Evolutionary conservation across 2,329 filamentous ascomycete species (phyloP).

Genomic region (Zymoseptoria passerinii): DNA sequence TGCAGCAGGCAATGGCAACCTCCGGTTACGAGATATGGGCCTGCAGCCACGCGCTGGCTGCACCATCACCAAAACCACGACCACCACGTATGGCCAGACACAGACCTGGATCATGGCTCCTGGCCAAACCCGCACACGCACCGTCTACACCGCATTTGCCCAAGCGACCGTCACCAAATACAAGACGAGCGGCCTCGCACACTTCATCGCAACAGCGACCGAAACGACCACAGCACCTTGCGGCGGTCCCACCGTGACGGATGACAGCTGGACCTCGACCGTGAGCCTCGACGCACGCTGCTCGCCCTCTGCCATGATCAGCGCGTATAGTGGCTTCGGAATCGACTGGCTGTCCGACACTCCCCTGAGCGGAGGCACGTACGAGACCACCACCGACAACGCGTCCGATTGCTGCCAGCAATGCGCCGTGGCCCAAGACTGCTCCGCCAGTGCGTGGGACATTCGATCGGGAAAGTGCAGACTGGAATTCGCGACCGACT

Average conservation of each 20-base stretch:
- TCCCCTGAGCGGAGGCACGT: conserved; percentile 20
- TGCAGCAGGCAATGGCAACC: neutral
- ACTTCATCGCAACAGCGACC: conserved; percentile 23
- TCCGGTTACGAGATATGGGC: conserved; percentile 13
- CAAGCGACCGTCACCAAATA: conserved; percentile 26
- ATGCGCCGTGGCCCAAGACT: conserved; percentile 23
- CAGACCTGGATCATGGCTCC: conserved; percentile 19
- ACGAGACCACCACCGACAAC: conserved; percentile 22
- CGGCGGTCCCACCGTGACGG: conserved; percentile 17
- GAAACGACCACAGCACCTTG: conserved; percentile 17
- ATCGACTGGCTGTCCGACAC: conserved; percentile 22
- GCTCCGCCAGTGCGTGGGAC: conserved; percentile 26
- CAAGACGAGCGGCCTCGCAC: conserved; percentile 23
- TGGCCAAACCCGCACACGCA: conserved; percentile 23
- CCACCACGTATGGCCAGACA: conserved; percentile 24
- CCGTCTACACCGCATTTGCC: conserved; percentile 23
- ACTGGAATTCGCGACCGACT: conserved; percentile 23
- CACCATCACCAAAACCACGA: conserved; percentile 23
- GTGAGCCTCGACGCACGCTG: conserved; percentile 25
- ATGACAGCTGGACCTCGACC: conserved; percentile 16
- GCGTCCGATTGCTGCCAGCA: conserved; percentile 27
- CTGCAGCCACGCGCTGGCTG: conserved; percentile 20
- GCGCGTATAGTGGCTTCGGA: conserved; percentile 21
- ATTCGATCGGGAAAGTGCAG: conserved; percentile 21
- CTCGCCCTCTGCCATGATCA: conserved; percentile 24